Evolutionary conservation across 2,329 filamentous ascomycete genomes (phyloP).

Genomic region (Dactylellina haptotyla): DNA sequence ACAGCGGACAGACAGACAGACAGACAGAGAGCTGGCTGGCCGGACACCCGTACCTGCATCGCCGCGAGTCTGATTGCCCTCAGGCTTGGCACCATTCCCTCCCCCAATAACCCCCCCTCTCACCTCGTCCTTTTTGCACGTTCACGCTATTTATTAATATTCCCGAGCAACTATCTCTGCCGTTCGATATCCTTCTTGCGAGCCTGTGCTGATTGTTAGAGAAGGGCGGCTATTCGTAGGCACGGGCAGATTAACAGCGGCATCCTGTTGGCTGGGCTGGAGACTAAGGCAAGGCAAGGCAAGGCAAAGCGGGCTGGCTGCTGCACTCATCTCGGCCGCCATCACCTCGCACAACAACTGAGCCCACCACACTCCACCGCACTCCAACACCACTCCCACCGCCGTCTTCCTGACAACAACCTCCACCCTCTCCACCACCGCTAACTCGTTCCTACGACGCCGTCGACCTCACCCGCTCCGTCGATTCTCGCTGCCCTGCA

Average conservation of each 20-base stretch:
- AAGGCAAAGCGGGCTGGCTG: constrained; percentile 32
- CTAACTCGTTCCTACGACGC: not conserved
- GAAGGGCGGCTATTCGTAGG: constrained; percentile 38
- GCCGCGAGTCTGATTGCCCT: constrained; percentile 10
- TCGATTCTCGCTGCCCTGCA: not conserved
- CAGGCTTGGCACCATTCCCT: constrained; percentile 25
- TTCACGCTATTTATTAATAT: not conserved
- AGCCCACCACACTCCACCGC: constrained; percentile 13
- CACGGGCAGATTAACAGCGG: not conserved
- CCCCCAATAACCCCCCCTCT: not conserved
- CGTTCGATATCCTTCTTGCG: not conserved
- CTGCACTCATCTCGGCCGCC: constrained; percentile 36
- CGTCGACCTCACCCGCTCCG: not conserved
- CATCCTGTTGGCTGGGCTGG: constrained; percentile 28
- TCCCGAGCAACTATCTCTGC: too few species aligned
- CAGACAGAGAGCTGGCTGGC: not conserved
- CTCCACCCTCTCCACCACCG: not conserved
- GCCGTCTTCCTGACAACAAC: not conserved
- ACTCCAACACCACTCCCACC: not conserved
- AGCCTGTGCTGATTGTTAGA: constrained; percentile 14
- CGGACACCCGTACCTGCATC: constrained; percentile 20
- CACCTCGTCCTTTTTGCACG: not conserved
- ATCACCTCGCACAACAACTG: constrained; percentile 14
- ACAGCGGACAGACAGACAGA: not conserved
- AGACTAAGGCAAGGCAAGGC: constrained; percentile 5